A percentile compares a stretch with the other conserved stretches of the same genome.
These are phyloP conservation scores for Rhodosporidiobolus sp. DNA, from an alignment of 768 basidiomycete species.

Conservation along the genomic window DNA sequence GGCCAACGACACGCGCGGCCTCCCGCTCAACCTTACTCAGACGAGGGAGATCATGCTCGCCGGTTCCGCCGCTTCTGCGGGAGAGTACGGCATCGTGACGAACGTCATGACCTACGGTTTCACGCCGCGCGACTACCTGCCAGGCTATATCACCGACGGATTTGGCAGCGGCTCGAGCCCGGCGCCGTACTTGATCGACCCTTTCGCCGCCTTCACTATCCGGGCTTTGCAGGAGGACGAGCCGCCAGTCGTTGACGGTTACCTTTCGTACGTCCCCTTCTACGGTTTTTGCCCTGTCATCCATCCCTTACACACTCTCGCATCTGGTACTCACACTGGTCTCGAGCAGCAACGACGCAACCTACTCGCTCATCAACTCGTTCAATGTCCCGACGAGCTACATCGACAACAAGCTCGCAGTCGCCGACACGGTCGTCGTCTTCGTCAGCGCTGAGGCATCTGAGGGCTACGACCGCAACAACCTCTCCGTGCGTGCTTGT, in stretches of 20 bases:
- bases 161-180: constrained; percentile 48
- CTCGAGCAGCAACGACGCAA: constrained; percentile 7
- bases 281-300: no score
- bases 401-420: constrained; percentile 30
- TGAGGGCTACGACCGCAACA: constrained; percentile 41
- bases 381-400: constrained; percentile 5
- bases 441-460: constrained; percentile 26
- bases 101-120: background rate
- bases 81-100: constrained; percentile 35
- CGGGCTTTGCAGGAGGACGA: constrained; percentile 40
- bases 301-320: no score
- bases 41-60: constrained; percentile 10
- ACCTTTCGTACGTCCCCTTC: constrained; percentile 10
- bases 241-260: constrained; percentile 35
- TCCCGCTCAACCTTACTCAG: constrained; percentile 14
- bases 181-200: constrained; percentile 45
- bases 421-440: constrained; percentile 25
- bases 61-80: constrained; percentile 32
- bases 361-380: background rate
- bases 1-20: constrained; percentile 1
- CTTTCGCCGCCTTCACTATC: constrained; percentile 46
- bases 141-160: constrained; percentile 33
- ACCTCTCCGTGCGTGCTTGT: background rate
- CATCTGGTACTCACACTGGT: no score
- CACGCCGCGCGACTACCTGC: background rate